Evolutionary conservation across 306 rosid genomes (phyloP), one percentile per base, ranked within the genome.

Genomic region (Glycine soja): DNA sequence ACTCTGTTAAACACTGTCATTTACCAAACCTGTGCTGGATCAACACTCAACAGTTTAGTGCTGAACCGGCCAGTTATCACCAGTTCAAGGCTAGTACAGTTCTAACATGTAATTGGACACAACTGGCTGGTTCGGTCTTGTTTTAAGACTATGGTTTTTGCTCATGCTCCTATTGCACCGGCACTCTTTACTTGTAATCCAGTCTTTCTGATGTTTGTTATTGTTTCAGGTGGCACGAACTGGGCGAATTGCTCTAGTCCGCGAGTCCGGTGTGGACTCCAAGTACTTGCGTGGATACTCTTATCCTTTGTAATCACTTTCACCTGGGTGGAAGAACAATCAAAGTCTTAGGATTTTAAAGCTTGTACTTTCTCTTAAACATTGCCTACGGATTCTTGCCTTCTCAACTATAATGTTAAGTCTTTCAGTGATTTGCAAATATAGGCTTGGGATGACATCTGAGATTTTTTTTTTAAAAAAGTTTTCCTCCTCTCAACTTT

Each of bases 221-320:
- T 66, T 56, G 75, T 38, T 71, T 82, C 77, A 93, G 97, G 97
- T 93, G 83, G 97, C 97, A 32, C 88, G 97, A 70, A 93, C 97
- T 2, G 97, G 97, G 74, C 89, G 97, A 56, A 79, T 91, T 78
- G 97, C 94, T 11, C 83, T 93, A 14, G 61, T 88, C 70, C 97
- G 97, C 0, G 94, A 90, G 68, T 93, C 94, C 9, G 97, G 97
- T 43, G 97, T 93, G 79, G 97, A 91, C 74, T 91, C 97, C 57
- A 90, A 54, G 48, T 75, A 93, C 82, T 87, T 93, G 70, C 94
- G 97, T 43, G 97, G 97, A 76, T 93, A 91, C 83, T 85, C 97
- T 8, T 78, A 87, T 66, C 97, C 94, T 10, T 18, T 87, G 15
- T 93, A 81, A 80, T 83, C 51, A 52, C 47, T 58, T 24, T 63